phyloP scores from a whole-genome alignment of 1,139 yeast genomes.

The Yamadazyma membranifaciens region DNA sequence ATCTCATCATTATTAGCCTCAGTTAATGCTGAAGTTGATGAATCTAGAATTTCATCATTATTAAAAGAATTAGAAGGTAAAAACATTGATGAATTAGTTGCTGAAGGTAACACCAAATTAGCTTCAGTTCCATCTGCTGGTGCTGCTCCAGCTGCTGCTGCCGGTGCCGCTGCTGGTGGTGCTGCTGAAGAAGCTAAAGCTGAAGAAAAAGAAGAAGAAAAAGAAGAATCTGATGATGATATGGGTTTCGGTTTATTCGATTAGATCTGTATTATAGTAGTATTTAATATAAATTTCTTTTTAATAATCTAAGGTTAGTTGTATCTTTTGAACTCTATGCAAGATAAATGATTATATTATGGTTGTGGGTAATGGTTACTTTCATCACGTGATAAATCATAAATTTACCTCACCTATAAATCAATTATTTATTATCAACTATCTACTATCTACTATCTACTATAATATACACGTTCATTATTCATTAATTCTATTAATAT shows the following conservation, averaged over 20 bases:
- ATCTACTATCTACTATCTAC: background rate
- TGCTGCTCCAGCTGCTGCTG: conserved; percentile 66
- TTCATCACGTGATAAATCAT: too few relatives aligned
- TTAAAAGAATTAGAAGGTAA: conserved; percentile 76
- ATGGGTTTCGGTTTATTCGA: conserved; percentile 93
- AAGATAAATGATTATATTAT: too few relatives aligned
- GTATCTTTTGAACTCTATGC: too few relatives aligned
- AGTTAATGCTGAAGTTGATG: conserved; percentile 78
- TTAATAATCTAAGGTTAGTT: background rate
- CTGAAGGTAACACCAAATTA: conserved; percentile 79
- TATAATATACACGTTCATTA: background rate
- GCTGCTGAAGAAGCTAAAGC: conserved; percentile 40
- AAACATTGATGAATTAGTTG: conserved; percentile 69
- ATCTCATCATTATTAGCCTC: conserved; percentile 69
- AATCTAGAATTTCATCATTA: conserved; percentile 65
- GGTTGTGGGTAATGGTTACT: too few relatives aligned
- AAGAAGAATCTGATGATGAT: conserved; percentile 68
- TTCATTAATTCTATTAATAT: too few relatives aligned
- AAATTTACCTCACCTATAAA: too few relatives aligned
- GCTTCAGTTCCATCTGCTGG: conserved; percentile 84
- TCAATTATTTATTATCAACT: too few relatives aligned
- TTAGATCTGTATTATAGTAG: conserved; percentile 32
- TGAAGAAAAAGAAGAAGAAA: conserved; percentile 37
- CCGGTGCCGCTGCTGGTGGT: conserved; percentile 41
- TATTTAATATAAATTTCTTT: conserved; percentile 2